These are phyloP conservation scores for Aspergillus panamensis DNA, from an alignment of 495 filamentous ascomycete genomes.

Conservation along the genomic window DNA sequence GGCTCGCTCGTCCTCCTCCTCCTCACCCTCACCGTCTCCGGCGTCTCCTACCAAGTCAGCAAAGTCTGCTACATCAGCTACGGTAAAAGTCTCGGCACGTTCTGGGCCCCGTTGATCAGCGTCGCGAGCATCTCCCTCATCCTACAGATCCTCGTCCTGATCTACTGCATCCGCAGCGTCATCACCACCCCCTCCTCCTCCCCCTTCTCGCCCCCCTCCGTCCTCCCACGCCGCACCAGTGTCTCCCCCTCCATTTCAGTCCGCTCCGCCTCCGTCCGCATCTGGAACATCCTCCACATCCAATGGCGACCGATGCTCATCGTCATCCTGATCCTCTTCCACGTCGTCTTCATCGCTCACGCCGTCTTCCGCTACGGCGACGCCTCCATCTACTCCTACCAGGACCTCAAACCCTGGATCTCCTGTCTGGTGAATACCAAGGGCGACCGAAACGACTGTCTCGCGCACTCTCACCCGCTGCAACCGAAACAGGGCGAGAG, in stretches of 20 bases:
- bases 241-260: no score
- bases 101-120: slow-evolving; percentile 77
- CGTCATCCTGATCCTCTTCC: slow-evolving; percentile 71
- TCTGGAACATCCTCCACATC: slow-evolving; percentile 69
- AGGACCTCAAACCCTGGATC: slow-evolving; percentile 4
- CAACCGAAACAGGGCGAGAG: slow-evolving; percentile 1
- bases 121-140: slow-evolving; percentile 68
- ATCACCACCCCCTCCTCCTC: background rate
- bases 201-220: background rate
- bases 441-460: background rate
- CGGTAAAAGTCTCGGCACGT: slow-evolving; percentile 62
- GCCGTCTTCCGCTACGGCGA: background rate
- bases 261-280: slow-evolving; percentile 66
- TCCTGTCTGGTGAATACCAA: background rate
- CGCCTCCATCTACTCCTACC: background rate
- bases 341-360: slow-evolving; percentile 46
- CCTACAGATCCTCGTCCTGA: slow-evolving; percentile 69
- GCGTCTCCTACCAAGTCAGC: slow-evolving; percentile 80
- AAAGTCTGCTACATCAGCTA: slow-evolving; percentile 79
- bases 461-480: background rate
- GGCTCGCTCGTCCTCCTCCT: slow-evolving; percentile 55
- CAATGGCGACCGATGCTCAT: slow-evolving; percentile 83
- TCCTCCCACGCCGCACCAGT: background rate
- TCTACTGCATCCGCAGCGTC: slow-evolving; percentile 60
- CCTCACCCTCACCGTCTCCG: slow-evolving; percentile 54